Evolutionary conservation across 2,329 filamentous ascomycete species (phyloP), one percentile per base, ranked within the genome.

Genomic region (Colletotrichum agaves): DNA sequence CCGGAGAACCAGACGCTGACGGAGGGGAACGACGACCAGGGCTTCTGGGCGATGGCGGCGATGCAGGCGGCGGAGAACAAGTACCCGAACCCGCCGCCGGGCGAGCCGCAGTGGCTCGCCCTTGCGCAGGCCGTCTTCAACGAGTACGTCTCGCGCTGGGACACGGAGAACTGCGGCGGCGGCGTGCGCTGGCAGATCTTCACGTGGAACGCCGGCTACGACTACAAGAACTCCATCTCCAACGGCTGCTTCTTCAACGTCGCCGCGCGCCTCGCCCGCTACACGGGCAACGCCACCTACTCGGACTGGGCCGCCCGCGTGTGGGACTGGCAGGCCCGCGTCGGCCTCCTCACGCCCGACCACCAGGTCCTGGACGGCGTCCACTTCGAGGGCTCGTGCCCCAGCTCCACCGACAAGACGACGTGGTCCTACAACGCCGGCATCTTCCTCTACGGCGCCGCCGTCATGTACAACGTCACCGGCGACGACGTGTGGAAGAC

Each of bases 161-260:
- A 96, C 72, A 80, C 79, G 1, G 73, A 79, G 0, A 82, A 82
- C 2, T 97, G 93, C 77, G 83, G 80, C 47, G 93, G 93, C 52
- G 93, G 93, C 8, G 79, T 97, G 71, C 88, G 91, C 70, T 97
- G 94, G 94, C 93, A 97, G 80, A 91, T 97, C 69, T 94, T 91
- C 80, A 84, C 87, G 15, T 92, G 90, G 80, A 94, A 94, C 80
- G 87, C 84, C 63, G 93, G 93, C 46, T 90, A 81, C 79, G 82
- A 87, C 76, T 90, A 90, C 80, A 90, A 91, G 75, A 91, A 91
- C 79, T 84, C 85, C 31, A 90, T 91, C 70, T 87, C 88, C 52
- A 91, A 91, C 79, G 89, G 89, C 5, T 89, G 88, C 77, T 90
- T 91, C 78, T 91, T 91, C 80, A 90, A 91, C 76, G 75, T 91